Conservation (phyloP, 768 basidiomycete genomes). For the Glaciozyma martinii region DNA sequence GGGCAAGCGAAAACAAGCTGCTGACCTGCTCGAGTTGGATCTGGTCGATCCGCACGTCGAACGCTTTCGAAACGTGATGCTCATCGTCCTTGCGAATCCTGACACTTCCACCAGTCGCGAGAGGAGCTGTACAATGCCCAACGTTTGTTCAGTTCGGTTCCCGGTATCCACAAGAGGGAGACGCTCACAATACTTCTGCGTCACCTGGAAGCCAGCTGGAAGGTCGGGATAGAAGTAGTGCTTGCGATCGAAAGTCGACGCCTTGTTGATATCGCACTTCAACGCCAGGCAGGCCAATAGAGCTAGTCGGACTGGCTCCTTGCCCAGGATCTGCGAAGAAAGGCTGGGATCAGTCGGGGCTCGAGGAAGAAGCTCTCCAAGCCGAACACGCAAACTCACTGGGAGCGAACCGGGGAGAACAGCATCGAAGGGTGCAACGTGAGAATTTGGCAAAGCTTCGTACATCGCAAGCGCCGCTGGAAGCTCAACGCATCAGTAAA, state of each 20-base stretch:
- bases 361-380: not conserved
- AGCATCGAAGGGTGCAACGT: slow-evolving; percentile 70
- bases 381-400: slow-evolving; percentile 45
- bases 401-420: slow-evolving; percentile 90
- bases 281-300: slow-evolving; percentile 74
- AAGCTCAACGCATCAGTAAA: not conserved
- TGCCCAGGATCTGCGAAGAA: slow-evolving; percentile 33
- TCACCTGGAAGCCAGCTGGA: slow-evolving; percentile 92
- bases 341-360: slow-evolving; percentile 44
- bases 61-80: not conserved
- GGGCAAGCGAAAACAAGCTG: not conserved
- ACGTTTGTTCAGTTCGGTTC: not conserved
- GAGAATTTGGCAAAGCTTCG: slow-evolving; percentile 58
- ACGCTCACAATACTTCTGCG: slow-evolving; percentile 74
- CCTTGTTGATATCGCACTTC: slow-evolving; percentile 39
- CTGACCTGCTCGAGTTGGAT: slow-evolving; percentile 89
- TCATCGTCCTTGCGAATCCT: slow-evolving; percentile 36
- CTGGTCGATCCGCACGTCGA: slow-evolving; percentile 74
- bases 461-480: slow-evolving; percentile 46
- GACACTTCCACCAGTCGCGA: slow-evolving; percentile 62
- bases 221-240: slow-evolving; percentile 97
- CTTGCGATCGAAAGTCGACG: slow-evolving; percentile 73
- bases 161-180: no score
- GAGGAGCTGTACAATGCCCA: slow-evolving; percentile 51
- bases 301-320: slow-evolving; percentile 57